A percentile compares a stretch with the other conserved stretches of the same genome.
phyloP scores from a whole-genome alignment of 345 rosid species.

The Citrus hindsii region DNA sequence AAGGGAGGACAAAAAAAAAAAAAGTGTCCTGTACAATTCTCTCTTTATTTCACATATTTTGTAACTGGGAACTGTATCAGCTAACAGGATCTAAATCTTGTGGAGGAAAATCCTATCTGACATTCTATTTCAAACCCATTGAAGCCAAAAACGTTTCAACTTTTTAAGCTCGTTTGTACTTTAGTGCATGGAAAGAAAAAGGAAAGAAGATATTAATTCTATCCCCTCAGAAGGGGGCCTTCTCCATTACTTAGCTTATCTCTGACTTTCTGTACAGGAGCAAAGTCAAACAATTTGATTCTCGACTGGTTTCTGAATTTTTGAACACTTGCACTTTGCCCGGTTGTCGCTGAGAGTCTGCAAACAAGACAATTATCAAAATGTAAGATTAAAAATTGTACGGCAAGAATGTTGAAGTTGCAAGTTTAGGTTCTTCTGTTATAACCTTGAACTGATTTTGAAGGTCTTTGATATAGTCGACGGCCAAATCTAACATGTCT shows the following conservation, averaged over 20 bases:
- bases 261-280: constrained; percentile 10
- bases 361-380: not conserved
- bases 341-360: constrained; percentile 58
- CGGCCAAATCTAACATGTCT: constrained; percentile 97
- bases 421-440: not conserved
- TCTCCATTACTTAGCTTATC: not conserved
- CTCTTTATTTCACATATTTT: constrained; percentile 23
- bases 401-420: not conserved
- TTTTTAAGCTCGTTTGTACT: not conserved
- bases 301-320: constrained; percentile 29
- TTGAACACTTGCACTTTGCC: constrained; percentile 62
- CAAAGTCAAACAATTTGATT: constrained; percentile 30
- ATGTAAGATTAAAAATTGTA: not conserved
- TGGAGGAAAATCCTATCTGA: constrained; percentile 14
- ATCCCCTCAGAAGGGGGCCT: constrained; percentile 1
- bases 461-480: constrained; percentile 91
- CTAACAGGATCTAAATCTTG: constrained; percentile 16
- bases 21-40: constrained; percentile 22
- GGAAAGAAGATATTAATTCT: constrained; percentile 11
- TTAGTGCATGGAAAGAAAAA: not conserved
- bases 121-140: not conserved
- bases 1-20: not conserved
- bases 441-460: constrained; percentile 80
- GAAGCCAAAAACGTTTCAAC: no score
- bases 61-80: constrained; percentile 13